Evolutionary conservation across 371 early-diverging fungal genomes (phyloP).

Genomic region (Blyttiomyces sp.): DNA sequence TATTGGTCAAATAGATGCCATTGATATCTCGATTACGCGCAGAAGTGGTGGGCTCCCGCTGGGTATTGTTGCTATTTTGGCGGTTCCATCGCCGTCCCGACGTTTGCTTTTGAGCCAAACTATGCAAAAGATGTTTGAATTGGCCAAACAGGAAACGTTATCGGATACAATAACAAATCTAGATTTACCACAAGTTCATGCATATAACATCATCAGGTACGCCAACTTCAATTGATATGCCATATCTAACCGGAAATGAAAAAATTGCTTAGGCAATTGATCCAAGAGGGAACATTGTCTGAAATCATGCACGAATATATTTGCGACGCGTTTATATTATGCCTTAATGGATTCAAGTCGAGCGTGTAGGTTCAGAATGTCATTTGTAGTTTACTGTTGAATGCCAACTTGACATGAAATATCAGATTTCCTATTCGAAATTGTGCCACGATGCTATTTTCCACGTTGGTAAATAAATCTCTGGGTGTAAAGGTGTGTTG

Average conservation of each 20-base stretch:
- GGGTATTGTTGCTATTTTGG: slow-evolving; percentile 81
- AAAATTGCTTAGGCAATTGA: slow-evolving; percentile 38
- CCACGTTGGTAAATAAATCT: slow-evolving; percentile 74
- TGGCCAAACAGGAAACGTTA: slow-evolving; percentile 54
- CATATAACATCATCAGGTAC: slow-evolving; percentile 78
- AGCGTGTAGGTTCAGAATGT: background rate
- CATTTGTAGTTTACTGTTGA: slow-evolving; percentile 8
- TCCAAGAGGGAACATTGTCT: slow-evolving; percentile 77
- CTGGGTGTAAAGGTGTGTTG: slow-evolving; percentile 72
- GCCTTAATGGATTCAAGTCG: slow-evolving; percentile 76
- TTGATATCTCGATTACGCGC: slow-evolving; percentile 82
- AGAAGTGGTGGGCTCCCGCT: slow-evolving; percentile 89
- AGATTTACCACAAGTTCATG: slow-evolving; percentile 64
- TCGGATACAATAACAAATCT: slow-evolving; percentile 19
- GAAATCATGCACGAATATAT: slow-evolving; percentile 69
- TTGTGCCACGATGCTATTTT: slow-evolving; percentile 89
- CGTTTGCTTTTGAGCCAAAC: slow-evolving; percentile 57
- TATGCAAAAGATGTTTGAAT: slow-evolving; percentile 63
- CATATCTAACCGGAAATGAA: slow-evolving; percentile 12
- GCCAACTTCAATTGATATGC: background rate
- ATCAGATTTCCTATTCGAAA: slow-evolving; percentile 88
- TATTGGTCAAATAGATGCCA: slow-evolving; percentile 37
- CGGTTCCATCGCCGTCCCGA: slow-evolving; percentile 64
- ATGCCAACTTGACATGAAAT: background rate
- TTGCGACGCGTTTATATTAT: slow-evolving; percentile 69